These are phyloP conservation scores for Ophiostoma ips DNA, from an alignment of 2,329 filamentous ascomycete genomes.

Conservation along the genomic window DNA sequence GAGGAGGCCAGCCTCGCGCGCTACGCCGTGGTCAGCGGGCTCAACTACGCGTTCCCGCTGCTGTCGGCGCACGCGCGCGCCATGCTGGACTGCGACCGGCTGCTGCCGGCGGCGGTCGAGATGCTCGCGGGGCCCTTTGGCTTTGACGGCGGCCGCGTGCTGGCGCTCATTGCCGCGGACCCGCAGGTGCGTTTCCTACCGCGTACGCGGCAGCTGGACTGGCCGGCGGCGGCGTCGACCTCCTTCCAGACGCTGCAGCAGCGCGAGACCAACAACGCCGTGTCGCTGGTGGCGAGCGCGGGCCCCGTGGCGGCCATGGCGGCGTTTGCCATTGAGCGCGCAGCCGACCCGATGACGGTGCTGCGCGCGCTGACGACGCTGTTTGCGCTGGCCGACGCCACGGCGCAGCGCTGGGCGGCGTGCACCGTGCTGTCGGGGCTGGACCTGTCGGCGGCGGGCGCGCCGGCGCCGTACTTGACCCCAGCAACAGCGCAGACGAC, in stretches of 20 bases:
- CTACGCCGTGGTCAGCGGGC: conserved; percentile 49
- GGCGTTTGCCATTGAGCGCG: conserved; percentile 47
- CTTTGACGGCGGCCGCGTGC: conserved; percentile 61
- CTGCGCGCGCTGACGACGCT: conserved; percentile 41
- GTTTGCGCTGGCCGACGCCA: conserved; percentile 48
- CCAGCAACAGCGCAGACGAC: conserved; percentile 52
- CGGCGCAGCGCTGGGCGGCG: conserved; percentile 60
- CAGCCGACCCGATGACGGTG: conserved; percentile 13
- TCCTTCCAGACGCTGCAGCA: conserved; percentile 47
- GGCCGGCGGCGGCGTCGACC: conserved; percentile 42
- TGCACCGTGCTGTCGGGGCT: conserved; percentile 56
- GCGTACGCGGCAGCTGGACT: conserved; percentile 34
- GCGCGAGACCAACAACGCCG: conserved; percentile 30
- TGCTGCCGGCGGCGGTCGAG: conserved; percentile 57
- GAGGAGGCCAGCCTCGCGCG: conserved; percentile 28
- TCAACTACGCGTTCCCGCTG: conserved; percentile 65
- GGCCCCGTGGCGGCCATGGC: conserved; percentile 53
- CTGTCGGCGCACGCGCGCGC: conserved; percentile 46
- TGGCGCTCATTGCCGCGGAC: conserved; percentile 55
- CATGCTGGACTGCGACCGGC: conserved; percentile 49
- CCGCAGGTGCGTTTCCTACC: not conserved
- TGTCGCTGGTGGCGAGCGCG: conserved; percentile 44
- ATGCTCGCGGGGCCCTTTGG: conserved; percentile 59
- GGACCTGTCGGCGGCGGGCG: conserved; percentile 36
- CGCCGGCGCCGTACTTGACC: conserved; percentile 46